Conservation (phyloP, 495 filamentous ascomycete species). For the Tuber magnatum region DNA sequence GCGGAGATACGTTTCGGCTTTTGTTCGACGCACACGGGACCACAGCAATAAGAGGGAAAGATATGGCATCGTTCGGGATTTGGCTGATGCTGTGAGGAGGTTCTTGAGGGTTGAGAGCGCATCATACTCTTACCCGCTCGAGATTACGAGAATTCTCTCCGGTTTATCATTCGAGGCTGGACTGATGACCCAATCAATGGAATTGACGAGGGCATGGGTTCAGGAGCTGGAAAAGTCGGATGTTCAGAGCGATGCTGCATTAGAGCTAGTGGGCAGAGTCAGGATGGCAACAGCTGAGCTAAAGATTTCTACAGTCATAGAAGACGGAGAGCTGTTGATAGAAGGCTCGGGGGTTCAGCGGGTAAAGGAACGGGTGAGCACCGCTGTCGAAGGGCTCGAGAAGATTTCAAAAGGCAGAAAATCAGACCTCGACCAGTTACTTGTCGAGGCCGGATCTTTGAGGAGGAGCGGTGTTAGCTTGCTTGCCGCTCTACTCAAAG, state of each 20-base stretch:
- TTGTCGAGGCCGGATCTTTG: constrained; percentile 32
- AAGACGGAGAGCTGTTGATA: constrained; percentile 17
- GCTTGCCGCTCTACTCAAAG: constrained; percentile 23
- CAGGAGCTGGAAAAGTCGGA: constrained; percentile 26
- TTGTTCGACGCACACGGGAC: constrained; percentile 31
- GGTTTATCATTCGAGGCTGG: constrained; percentile 32
- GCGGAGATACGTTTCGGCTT: constrained; percentile 25
- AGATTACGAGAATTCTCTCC: constrained; percentile 31
- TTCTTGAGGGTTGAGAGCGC: constrained; percentile 22
- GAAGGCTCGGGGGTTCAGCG: constrained; percentile 16
- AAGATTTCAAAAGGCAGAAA: constrained; percentile 35
- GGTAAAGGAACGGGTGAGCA: constrained; percentile 27
- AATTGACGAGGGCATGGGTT: constrained; percentile 34
- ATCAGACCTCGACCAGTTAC: constrained; percentile 34
- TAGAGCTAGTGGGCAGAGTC: constrained; percentile 30
- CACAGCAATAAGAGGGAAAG: constrained; percentile 26
- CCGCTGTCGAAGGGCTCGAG: constrained; percentile 28
- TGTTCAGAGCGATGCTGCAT: constrained; percentile 22
- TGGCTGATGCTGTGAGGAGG: constrained; percentile 21
- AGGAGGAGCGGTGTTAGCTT: constrained; percentile 32
- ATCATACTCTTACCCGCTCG: constrained; percentile 25
- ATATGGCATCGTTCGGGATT: constrained; percentile 30
- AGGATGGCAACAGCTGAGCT: constrained; percentile 37
- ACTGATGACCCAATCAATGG: constrained; percentile 26
- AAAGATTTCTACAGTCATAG: constrained; percentile 23